These are phyloP conservation scores for Dalbergia oliveri DNA, from an alignment of 306 rosid genomes.

Conservation along the genomic window DNA sequence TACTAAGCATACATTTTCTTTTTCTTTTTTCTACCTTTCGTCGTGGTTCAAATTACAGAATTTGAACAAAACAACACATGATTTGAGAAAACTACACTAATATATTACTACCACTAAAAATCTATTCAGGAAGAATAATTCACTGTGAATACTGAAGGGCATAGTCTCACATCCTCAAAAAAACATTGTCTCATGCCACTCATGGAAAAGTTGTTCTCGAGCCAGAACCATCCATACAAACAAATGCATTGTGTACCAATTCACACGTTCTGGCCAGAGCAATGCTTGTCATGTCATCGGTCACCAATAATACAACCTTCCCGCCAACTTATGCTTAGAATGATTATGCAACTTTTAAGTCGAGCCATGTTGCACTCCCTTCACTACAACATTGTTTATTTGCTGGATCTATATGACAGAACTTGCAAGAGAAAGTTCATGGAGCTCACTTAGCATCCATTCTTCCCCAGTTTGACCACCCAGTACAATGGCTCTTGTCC, in stretches of 20 bases:
- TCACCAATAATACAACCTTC: conserved; percentile 43
- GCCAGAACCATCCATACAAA: conserved; percentile 59
- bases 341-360: conserved; percentile 45
- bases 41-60: conserved; percentile 60
- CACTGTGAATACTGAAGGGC: conserved; percentile 56
- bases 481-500: conserved; percentile 86
- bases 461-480: conserved; percentile 99
- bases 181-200: conserved; percentile 57
- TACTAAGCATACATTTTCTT: conserved; percentile 56
- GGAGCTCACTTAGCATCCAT: conserved; percentile 91
- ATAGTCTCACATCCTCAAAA: conserved; percentile 62
- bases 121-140: conserved; percentile 63
- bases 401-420: conserved; percentile 58
- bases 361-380: conserved; percentile 47
- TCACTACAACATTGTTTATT: conserved; percentile 43
- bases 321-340: conserved; percentile 47
- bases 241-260: conserved; percentile 47
- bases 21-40: conserved; percentile 7
- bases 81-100: conserved; percentile 58
- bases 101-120: conserved; percentile 60
- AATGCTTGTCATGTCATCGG: conserved; percentile 44
- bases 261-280: conserved; percentile 50
- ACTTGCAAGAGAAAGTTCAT: conserved; percentile 85
- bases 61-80: conserved; percentile 59
- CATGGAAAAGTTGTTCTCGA: conserved; percentile 50